These are phyloP conservation scores for Eutreptiella sp. DNA, from an alignment of 208 protist genomes.

Conservation along the genomic window DNA sequence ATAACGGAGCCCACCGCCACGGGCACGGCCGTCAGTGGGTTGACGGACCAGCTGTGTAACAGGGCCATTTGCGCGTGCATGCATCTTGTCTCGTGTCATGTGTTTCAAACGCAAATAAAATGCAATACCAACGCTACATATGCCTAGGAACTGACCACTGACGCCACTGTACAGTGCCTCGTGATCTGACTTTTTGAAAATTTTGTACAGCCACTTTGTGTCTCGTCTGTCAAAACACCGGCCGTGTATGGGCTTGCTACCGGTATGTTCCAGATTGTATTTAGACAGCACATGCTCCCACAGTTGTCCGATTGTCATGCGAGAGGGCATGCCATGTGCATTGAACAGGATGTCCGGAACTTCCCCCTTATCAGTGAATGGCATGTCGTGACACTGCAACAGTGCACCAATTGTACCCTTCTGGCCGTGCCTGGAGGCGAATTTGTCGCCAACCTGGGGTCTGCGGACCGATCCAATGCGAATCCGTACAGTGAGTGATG, in stretches of 20 bases:
- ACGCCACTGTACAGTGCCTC: constrained; percentile 91
- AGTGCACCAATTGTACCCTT: constrained; percentile 95
- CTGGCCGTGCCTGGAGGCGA: constrained; percentile 92
- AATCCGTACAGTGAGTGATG: too few relatives aligned
- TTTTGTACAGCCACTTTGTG: too few relatives aligned
- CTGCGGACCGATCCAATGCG: constrained; percentile 83
- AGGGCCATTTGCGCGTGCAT: constrained; percentile 89
- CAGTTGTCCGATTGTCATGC: constrained; percentile 97
- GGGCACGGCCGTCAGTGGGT: constrained; percentile 95
- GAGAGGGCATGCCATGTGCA: constrained; percentile 95
- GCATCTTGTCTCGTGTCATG: constrained; percentile 99
- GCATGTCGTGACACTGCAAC: constrained; percentile 93
- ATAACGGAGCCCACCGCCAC: constrained; percentile 96
- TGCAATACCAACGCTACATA: constrained; percentile 99
- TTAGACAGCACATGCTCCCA: too few relatives aligned
- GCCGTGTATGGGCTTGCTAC: too few relatives aligned
- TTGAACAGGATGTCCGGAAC: constrained; percentile 97
- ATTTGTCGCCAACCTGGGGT: constrained; percentile 98
- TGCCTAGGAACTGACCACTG: constrained; percentile 93
- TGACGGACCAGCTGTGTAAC: constrained; percentile 95
- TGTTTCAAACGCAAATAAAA: constrained; percentile 99
- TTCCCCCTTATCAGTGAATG: constrained; percentile 89
- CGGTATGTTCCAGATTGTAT: too few relatives aligned
- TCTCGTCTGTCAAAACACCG: too few relatives aligned
- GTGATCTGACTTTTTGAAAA: too few relatives aligned